Base-by-base conservation (phyloP, 176 grass and related monocot genomes). In the Raddia distichophylla region DNA sequence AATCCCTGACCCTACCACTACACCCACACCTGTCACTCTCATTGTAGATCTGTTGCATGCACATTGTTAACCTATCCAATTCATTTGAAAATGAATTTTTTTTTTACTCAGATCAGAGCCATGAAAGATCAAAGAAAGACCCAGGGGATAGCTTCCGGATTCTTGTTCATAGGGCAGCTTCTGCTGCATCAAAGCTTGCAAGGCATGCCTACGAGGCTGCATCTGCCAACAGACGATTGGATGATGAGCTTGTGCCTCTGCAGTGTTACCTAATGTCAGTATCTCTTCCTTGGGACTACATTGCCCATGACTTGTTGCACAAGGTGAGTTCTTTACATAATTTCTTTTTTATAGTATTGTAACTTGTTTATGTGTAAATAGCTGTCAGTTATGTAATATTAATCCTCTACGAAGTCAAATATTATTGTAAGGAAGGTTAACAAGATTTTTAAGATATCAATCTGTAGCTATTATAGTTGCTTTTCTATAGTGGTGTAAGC, bases 241-340 rank as follows among this genome's bases (percentile, higher is more conserved):
- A 90, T 66, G 49, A 77, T 81, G 89, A 88, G 17, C 91, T 98
- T 86, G 71, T 93, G 73, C 96, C 96, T 18, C 85, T 98, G 9
- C 95, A 95, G 66, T 98, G 96, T 50, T 95, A 86, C 64, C 82
- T 98, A 84, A 98, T 98, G 90, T 93, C 93, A 9, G 88, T 98
- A 56, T 95, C 93, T 70, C 91, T 98, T 90, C 93, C 96, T 64
- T 98, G 96, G 96, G 96, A 98, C 53, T 57, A 65, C 62, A 91
- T 95, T 56, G 89, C 90, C 0, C 90, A 98, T 35, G 96, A 95
- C 71, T 54, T 93, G 55, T 56, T 98, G 76, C 94, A 95, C 86
- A 98, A 95, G 90, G 96, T 95, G 42, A 82, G 67, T 2, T 67
- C 59, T 79, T 52, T 11, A 7, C 27, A 42, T 80, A 11, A 12